Evolutionary conservation across 1,139 yeast genomes (phyloP).

Genomic region (Pichiaceae sp.): DNA sequence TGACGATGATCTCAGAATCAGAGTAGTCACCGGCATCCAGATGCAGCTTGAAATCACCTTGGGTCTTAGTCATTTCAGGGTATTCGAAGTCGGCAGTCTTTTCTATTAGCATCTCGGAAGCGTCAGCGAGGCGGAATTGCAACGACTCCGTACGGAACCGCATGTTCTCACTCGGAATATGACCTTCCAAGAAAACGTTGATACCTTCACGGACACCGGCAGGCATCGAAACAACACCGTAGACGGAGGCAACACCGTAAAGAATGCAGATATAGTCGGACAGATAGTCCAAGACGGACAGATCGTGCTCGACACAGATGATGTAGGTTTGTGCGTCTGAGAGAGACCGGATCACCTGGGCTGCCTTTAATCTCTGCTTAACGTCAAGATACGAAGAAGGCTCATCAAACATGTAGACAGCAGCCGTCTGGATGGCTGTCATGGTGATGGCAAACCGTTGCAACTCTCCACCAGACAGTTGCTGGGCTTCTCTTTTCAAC

Average conservation of each 20-base stretch:
- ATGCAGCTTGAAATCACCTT: conserved; percentile 85
- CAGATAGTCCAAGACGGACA: conserved; percentile 91
- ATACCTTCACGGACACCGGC: conserved; percentile 97
- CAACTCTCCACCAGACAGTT: conserved; percentile 95
- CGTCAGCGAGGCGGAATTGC: conserved; percentile 91
- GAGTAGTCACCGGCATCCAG: conserved; percentile 87
- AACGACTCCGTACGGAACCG: conserved; percentile 93
- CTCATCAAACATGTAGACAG: conserved; percentile 98
- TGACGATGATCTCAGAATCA: conserved; percentile 92
- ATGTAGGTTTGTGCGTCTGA: conserved; percentile 70
- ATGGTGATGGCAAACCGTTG: conserved; percentile 97
- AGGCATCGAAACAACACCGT: conserved; percentile 96
- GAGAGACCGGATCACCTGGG: conserved; percentile 82
- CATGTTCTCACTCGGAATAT: conserved; percentile 92
- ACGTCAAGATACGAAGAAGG: conserved; percentile 98
- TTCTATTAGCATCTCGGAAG: conserved; percentile 73
- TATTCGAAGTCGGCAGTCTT: conserved; percentile 71
- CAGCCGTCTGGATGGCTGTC: conserved; percentile 92
- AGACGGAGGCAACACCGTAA: conserved; percentile 96
- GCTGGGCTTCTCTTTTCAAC: conserved; percentile 75
- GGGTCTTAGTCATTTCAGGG: conserved; percentile 80
- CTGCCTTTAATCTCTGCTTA: conserved; percentile 97
- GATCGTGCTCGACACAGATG: conserved; percentile 96
- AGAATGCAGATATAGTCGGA: conserved; percentile 94
- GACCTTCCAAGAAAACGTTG: conserved; percentile 95